Evolutionary conservation across 2,329 filamentous ascomycete genomes (phyloP).

Genomic region (Teratosphaeria zuluensis): DNA sequence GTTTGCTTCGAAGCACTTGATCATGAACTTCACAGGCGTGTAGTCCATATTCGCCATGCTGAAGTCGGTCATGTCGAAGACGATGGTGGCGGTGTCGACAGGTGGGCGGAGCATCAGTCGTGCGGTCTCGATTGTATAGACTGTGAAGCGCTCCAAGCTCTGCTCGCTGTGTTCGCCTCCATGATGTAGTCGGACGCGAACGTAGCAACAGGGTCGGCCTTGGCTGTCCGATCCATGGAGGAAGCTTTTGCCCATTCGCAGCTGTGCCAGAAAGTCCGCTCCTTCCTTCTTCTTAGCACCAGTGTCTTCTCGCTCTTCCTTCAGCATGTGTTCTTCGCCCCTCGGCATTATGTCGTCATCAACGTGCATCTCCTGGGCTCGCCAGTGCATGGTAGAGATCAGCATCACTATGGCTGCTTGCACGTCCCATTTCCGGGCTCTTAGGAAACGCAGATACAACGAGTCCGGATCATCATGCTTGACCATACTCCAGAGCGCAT

Average conservation of each 20-base stretch:
- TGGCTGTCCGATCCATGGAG: constrained; percentile 78
- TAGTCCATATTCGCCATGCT: constrained; percentile 98
- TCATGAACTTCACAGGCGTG: constrained; percentile 95
- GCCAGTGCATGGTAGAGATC: constrained; percentile 89
- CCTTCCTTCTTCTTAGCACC: constrained; percentile 55
- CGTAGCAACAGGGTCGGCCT: constrained; percentile 77
- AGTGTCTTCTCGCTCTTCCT: constrained; percentile 50
- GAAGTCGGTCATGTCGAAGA: constrained; percentile 96
- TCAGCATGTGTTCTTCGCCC: constrained; percentile 60
- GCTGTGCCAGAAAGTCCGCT: constrained; percentile 71
- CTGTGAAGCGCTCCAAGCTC: constrained; percentile 78
- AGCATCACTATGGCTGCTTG: constrained; percentile 90
- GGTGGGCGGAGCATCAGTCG: constrained; percentile 69
- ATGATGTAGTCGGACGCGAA: constrained; percentile 72
- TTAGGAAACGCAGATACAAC: constrained; percentile 68
- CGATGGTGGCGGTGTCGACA: constrained; percentile 81
- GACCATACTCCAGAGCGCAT: constrained; percentile 83
- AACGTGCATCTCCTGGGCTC: constrained; percentile 70
- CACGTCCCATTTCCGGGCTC: constrained; percentile 92
- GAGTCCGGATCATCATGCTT: constrained; percentile 93
- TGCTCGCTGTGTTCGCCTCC: constrained; percentile 73
- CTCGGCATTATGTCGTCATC: constrained; percentile 77
- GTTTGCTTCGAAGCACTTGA: constrained; percentile 98
- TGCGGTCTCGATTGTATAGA: constrained; percentile 91
- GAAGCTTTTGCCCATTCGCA: constrained; percentile 87